A percentile compares a stretch with the other conserved stretches of the same genome.
Conservation (phyloP, 768 basidiomycete species). For the Tulasnella sp. region DNA sequence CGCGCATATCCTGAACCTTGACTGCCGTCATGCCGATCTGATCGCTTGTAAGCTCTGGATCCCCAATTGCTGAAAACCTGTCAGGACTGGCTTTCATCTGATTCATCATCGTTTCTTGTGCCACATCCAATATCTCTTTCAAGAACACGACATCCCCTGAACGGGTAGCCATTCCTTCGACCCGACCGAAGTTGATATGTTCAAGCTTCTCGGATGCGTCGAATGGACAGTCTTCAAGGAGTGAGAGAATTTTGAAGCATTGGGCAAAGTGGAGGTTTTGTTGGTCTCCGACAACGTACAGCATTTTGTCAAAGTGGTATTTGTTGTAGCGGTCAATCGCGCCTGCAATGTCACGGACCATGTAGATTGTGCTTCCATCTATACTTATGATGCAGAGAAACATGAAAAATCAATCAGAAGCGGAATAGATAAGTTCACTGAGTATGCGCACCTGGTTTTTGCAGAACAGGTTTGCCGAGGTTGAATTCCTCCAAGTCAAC, state of each 20-base stretch:
- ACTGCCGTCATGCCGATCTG: too few relatives aligned
- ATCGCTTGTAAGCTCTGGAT: too few relatives aligned
- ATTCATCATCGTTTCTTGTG: too few relatives aligned
- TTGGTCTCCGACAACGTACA: slow-evolving; percentile 35
- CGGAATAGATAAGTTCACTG: not conserved
- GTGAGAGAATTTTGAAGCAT: slow-evolving; percentile 10
- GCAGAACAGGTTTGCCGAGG: slow-evolving; percentile 48
- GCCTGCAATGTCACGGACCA: slow-evolving; percentile 51
- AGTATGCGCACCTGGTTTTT: slow-evolving; percentile 42
- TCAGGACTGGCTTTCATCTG: too few relatives aligned
- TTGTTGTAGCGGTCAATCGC: slow-evolving; percentile 49
- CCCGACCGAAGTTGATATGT: too few relatives aligned
- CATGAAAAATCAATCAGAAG: not conserved
- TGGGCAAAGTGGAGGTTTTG: slow-evolving; percentile 11
- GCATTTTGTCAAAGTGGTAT: slow-evolving; percentile 53
- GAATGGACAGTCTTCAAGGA: too few relatives aligned
- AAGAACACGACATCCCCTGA: too few relatives aligned
- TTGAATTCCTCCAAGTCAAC: slow-evolving; percentile 44
- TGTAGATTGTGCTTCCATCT: slow-evolving; percentile 52
- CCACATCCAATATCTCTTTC: too few relatives aligned
- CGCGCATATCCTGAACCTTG: too few relatives aligned
- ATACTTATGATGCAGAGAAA: not conserved
- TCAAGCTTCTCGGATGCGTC: too few relatives aligned
- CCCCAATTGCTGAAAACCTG: too few relatives aligned
- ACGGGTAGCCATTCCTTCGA: too few relatives aligned